These are phyloP conservation scores for Cyclotella sp. DNA, from an alignment of 108 stramenopile genomes.

Conservation along the genomic window DNA sequence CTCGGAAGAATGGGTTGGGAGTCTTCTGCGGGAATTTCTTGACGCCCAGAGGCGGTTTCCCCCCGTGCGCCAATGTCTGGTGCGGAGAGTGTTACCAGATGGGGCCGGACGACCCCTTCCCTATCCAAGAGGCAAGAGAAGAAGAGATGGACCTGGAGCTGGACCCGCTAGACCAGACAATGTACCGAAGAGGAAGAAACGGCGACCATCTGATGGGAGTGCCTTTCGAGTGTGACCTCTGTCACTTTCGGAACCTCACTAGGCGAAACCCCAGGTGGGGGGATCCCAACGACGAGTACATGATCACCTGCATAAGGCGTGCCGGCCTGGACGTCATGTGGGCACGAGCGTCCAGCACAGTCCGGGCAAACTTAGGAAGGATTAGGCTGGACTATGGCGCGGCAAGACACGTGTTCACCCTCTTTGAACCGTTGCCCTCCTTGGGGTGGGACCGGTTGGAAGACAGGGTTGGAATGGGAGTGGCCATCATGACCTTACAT, in stretches of 20 bases:
- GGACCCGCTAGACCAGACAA: background rate
- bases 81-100: slow-evolving; percentile 43
- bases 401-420: background rate
- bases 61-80: slow-evolving; percentile 43
- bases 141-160: slow-evolving; percentile 7
- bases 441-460: background rate
- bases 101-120: slow-evolving; percentile 11
- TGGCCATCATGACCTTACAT: background rate
- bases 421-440: background rate
- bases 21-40: slow-evolving; percentile 61
- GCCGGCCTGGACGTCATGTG: slow-evolving; percentile 5
- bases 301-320: background rate
- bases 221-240: too few relatives aligned
- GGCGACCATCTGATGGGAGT: too few relatives aligned
- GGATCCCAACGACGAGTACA: background rate
- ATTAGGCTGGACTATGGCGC: background rate
- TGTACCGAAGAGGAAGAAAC: background rate
- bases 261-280: slow-evolving; percentile 9
- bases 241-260: slow-evolving; percentile 43
- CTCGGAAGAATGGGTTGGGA: slow-evolving; percentile 18
- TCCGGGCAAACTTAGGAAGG: background rate
- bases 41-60: slow-evolving; percentile 9
- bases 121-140: slow-evolving; percentile 8
- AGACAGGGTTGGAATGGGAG: slow-evolving; percentile 15
- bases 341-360: background rate